Evolutionary conservation across 805 yeast species (phyloP).

Genomic region (Candida sanyiensis): DNA sequence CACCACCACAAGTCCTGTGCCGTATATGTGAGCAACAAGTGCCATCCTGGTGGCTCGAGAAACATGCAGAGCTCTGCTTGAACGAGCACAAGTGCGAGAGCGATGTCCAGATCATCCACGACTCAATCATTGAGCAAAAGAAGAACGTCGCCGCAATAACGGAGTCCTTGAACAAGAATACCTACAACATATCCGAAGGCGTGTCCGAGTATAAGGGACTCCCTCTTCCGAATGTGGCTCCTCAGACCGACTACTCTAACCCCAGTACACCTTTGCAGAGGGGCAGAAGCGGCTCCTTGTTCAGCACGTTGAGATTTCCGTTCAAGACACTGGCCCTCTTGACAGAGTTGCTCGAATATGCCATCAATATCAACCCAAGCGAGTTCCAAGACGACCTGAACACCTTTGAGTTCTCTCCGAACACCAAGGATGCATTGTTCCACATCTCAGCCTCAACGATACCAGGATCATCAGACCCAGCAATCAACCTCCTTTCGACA

Average conservation of each 20-base stretch:
- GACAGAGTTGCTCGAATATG: slow-evolving; percentile 66
- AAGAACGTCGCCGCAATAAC: slow-evolving; percentile 39
- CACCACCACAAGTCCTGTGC: slow-evolving; percentile 80
- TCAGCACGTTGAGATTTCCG: slow-evolving; percentile 46
- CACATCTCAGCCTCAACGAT: slow-evolving; percentile 31
- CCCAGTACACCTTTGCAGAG: slow-evolving; percentile 25
- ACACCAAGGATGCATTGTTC: slow-evolving; percentile 51
- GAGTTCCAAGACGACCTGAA: slow-evolving; percentile 35
- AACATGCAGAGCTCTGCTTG: slow-evolving; percentile 82
- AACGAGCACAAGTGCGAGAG: slow-evolving; percentile 81
- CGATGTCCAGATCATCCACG: slow-evolving; percentile 69
- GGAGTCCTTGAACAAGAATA: slow-evolving; percentile 24
- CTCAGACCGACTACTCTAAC: slow-evolving; percentile 16
- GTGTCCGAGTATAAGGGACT: slow-evolving; percentile 50
- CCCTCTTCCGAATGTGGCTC: slow-evolving; percentile 35
- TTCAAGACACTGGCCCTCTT: slow-evolving; percentile 53
- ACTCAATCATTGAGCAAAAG: slow-evolving; percentile 66
- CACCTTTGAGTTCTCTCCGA: slow-evolving; percentile 47
- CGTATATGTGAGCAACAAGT: slow-evolving; percentile 85
- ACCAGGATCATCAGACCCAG: slow-evolving; percentile 58
- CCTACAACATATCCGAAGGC: slow-evolving; percentile 9
- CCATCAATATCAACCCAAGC: slow-evolving; percentile 69
- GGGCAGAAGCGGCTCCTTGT: slow-evolving; percentile 38
- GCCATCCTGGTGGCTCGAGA: slow-evolving; percentile 96
- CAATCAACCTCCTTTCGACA: slow-evolving; percentile 51